Conservation (phyloP, 805 yeast genomes). For the Hemisphaericaspora nanyangensis region DNA sequence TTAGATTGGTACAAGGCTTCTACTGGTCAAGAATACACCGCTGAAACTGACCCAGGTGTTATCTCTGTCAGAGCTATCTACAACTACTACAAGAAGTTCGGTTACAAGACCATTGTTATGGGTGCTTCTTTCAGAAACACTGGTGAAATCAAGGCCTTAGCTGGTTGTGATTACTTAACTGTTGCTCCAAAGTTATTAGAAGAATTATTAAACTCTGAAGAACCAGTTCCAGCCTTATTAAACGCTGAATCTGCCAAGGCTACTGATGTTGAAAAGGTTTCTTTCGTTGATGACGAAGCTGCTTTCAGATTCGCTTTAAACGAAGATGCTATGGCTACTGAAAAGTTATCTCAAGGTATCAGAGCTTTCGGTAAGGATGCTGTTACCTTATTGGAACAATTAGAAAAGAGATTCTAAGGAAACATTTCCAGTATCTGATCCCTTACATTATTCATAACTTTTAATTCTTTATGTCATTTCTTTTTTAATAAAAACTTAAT, state of each 20-base stretch:
- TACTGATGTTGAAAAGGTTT: constrained; percentile 59
- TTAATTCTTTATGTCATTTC: not conserved
- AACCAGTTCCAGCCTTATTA: constrained; percentile 75
- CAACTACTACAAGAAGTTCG: constrained; percentile 97
- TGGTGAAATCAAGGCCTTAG: constrained; percentile 93
- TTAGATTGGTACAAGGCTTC: constrained; percentile 96
- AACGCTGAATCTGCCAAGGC: constrained; percentile 60
- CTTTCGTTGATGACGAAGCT: constrained; percentile 82
- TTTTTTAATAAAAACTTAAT: not conserved
- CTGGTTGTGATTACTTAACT: constrained; percentile 96
- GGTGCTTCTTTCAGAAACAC: constrained; percentile 99
- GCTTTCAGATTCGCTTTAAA: constrained; percentile 85
- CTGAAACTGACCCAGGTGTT: constrained; percentile 94
- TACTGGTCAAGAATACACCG: constrained; percentile 83
- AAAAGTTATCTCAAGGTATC: constrained; percentile 96
- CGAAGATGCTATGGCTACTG: constrained; percentile 98
- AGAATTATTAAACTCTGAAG: constrained; percentile 75
- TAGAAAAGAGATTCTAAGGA: constrained; percentile 52
- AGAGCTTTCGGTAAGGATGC: constrained; percentile 95
- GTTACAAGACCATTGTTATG: constrained; percentile 97
- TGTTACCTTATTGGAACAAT: constrained; percentile 64
- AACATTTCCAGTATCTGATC: not conserved
- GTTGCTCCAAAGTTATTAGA: constrained; percentile 91
- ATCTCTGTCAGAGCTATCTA: constrained; percentile 78
- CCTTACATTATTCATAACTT: not conserved